Conservation (phyloP, 495 filamentous ascomycete genomes). For the Cenococcum geophilum region DNA sequence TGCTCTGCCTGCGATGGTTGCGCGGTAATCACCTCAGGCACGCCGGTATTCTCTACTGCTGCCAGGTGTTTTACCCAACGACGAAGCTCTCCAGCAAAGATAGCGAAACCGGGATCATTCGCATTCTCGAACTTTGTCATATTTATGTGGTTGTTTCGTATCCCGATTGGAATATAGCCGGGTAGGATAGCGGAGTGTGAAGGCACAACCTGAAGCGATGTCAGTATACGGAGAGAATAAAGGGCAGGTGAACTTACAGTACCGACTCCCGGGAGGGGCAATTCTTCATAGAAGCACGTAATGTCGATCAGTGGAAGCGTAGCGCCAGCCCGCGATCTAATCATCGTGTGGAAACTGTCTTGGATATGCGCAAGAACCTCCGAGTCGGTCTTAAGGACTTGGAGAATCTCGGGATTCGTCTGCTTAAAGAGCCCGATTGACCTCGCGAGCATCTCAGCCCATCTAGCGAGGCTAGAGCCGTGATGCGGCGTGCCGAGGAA, state of each 20-base stretch:
- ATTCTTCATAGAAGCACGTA: constrained; percentile 36
- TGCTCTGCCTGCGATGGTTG: no score
- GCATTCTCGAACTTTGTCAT: no score
- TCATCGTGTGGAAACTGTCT: no score
- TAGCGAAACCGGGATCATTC: constrained; percentile 34
- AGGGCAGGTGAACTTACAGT: constrained; percentile 11
- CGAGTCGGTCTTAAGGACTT: constrained; percentile 24
- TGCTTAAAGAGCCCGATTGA: constrained; percentile 20
- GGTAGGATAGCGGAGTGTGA: constrained; percentile 41
- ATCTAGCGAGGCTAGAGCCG: constrained; percentile 11
- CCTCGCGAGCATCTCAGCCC: constrained; percentile 19
- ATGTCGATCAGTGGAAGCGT: constrained; percentile 28
- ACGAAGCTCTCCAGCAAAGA: constrained; percentile 29
- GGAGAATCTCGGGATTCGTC: constrained; percentile 18
- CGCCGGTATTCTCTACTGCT: no score
- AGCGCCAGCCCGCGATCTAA: constrained; percentile 25
- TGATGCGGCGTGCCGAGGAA: no score
- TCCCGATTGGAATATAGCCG: constrained; percentile 37
- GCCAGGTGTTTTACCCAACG: constrained; percentile 30
- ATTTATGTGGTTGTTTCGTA: constrained; percentile 43
- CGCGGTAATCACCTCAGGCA: no score
- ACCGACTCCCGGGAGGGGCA: constrained; percentile 26
- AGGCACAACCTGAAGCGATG: constrained; percentile 35
- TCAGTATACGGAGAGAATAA: not conserved
- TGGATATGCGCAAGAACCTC: constrained; percentile 36